Evolutionary conservation across 1,284 basidiomycete species (phyloP), one percentile per base, ranked within the genome.

Genomic region (Pascua guehoae): DNA sequence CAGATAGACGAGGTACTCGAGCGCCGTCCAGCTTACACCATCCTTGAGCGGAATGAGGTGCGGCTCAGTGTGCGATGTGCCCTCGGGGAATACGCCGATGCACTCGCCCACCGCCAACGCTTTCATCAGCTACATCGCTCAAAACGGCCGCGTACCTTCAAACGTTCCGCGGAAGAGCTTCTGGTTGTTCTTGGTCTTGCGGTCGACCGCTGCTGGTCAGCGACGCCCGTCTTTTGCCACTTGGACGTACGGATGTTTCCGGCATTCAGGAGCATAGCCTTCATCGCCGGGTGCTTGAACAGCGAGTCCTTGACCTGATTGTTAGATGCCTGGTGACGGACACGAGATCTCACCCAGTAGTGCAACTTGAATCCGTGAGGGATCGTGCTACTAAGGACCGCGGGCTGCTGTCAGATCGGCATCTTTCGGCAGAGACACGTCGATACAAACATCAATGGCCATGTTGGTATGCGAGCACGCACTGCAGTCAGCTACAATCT

Each of bases 81-180:
- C 94, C 75, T 98, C 94, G 1, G 95, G 95, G 72, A 98, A 98
- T 43, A 98, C 81, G 8, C 91, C 94, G 53, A 98, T 89, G 17
- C 86, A 88, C 60, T 88, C 84, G 18, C 87, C 89, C 15, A 80
- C 79, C 12, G 86, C 82, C 48, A 98, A 82, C 2, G 88, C 88
- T 64, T 61, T 1, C 12, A 47, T 49, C 16, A 60, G 55, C 41
- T 43, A 14, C 8, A 7, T 10, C 10, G 12, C 37, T 7, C 8
- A n/a, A 24, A 1, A 5, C 1, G 8, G 40, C 5, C 7, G 5
- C 68, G 47, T 32, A 77, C 77, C 74, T 56, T 93, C 87, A 67
- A 97, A 88, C 0, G 93, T 96, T 24, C 91, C 89, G 60, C 84
- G 83, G 79, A 96, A 95, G n/a, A 98, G 81, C 38, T 85, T 82